These are phyloP conservation scores for Auriscalpium orientale DNA, from an alignment of 768 basidiomycete genomes.

Conservation along the genomic window DNA sequence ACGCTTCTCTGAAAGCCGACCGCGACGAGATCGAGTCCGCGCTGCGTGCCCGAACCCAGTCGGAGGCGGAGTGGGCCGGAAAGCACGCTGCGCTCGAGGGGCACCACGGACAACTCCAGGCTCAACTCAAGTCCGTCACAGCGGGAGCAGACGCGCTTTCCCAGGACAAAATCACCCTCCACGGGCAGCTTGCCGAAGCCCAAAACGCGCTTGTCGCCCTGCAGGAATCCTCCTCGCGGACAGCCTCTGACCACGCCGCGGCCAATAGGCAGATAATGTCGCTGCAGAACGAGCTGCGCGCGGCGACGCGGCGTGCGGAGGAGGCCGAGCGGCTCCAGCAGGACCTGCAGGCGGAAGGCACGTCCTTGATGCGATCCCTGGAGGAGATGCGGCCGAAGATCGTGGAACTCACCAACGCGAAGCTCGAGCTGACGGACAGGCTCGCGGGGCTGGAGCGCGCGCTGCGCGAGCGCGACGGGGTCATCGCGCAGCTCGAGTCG, in stretches of 20 bases:
- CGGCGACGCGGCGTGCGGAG: slow-evolving; percentile 59
- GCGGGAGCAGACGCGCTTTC: slow-evolving; percentile 39
- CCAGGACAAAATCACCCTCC: slow-evolving; percentile 43
- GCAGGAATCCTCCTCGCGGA: slow-evolving; percentile 51
- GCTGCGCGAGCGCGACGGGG: slow-evolving; percentile 45
- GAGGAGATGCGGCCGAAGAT: slow-evolving; percentile 85
- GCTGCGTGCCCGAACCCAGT: slow-evolving; percentile 32
- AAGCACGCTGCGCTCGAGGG: slow-evolving; percentile 42
- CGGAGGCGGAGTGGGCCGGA: slow-evolving; percentile 39
- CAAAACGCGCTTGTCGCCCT: slow-evolving; percentile 43
- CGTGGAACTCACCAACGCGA: slow-evolving; percentile 68
- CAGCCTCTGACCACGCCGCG: slow-evolving; percentile 44
- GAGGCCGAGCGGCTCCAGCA: slow-evolving; percentile 67
- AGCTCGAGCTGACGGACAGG: slow-evolving; percentile 61
- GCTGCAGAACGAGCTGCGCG: slow-evolving; percentile 57
- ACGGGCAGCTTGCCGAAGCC: slow-evolving; percentile 38
- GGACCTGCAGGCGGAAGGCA: slow-evolving; percentile 71
- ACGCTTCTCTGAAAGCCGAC: slow-evolving; percentile 52
- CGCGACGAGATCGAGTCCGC: slow-evolving; percentile 48
- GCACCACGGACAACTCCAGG: slow-evolving; percentile 30
- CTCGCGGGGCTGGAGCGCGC: slow-evolving; percentile 47
- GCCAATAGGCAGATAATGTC: slow-evolving; percentile 51
- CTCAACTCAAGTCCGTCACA: slow-evolving; percentile 36
- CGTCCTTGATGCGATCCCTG: slow-evolving; percentile 68
- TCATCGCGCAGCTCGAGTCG: slow-evolving; percentile 55